Percentiles rank a stretch among this genome's conserved stretches.
These are phyloP conservation scores for Lactarius evosmus DNA, from an alignment of 768 basidiomycete species.

Conservation along the genomic window DNA sequence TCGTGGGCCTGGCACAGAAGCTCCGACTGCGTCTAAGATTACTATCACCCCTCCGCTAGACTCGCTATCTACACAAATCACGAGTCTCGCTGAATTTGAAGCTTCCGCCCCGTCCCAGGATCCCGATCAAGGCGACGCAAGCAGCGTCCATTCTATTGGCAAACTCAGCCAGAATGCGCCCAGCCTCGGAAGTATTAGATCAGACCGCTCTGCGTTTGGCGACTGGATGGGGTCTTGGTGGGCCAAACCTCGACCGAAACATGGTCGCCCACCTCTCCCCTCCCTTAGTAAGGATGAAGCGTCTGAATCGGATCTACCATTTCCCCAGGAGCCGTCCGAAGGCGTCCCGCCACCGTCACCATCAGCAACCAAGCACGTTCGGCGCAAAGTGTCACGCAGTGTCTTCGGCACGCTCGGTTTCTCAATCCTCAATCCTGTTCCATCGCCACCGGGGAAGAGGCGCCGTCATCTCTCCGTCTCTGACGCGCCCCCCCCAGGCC, in stretches of 20 bases:
- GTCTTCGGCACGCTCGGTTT: slow-evolving; percentile 73
- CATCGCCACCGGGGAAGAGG: slow-evolving; percentile 23
- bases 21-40: slow-evolving; percentile 22
- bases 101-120: neutral
- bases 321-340: slow-evolving; percentile 25
- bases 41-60: slow-evolving; percentile 20
- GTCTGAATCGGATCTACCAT: slow-evolving; percentile 11
- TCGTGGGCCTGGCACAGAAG: slow-evolving; percentile 21
- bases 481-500: slow-evolving; percentile 2
- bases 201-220: slow-evolving; percentile 45
- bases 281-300: slow-evolving; percentile 9
- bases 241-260: slow-evolving; percentile 47
- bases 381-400: slow-evolving; percentile 53
- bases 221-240: slow-evolving; percentile 82
- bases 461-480: slow-evolving; percentile 19
- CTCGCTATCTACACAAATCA: neutral
- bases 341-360: slow-evolving; percentile 22
- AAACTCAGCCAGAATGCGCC: slow-evolving; percentile 20
- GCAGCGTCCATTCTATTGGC: slow-evolving; percentile 23
- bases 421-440: slow-evolving; percentile 55
- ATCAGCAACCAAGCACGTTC: slow-evolving; percentile 25
- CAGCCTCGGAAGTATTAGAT: slow-evolving; percentile 27
- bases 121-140: slow-evolving; percentile 12
- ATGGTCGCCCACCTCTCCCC: slow-evolving; percentile 29
- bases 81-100: neutral